These are phyloP conservation scores for Xanthoconium stramineum DNA, from an alignment of 768 basidiomycete genomes.

Conservation along the genomic window DNA sequence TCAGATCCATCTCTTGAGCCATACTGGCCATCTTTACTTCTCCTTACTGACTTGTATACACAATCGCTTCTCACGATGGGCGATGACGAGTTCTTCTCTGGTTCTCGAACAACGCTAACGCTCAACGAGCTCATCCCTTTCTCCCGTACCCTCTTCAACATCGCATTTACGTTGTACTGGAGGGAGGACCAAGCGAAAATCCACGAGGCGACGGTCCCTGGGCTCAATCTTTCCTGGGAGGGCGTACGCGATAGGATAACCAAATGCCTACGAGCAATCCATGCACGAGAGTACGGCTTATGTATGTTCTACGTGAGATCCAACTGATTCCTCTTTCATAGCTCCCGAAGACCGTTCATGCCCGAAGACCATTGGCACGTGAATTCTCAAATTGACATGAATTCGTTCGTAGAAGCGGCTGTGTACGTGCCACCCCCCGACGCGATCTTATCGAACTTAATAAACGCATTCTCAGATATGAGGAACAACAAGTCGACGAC, in stretches of 20 bases:
- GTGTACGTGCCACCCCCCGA: slow-evolving; percentile 45
- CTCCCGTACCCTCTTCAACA: slow-evolving; percentile 75
- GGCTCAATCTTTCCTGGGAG: slow-evolving; percentile 51
- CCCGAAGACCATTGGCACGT: slow-evolving; percentile 85
- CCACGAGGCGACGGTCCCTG: slow-evolving; percentile 40
- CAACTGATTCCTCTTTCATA: slow-evolving; percentile 31
- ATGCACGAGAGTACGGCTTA: slow-evolving; percentile 78
- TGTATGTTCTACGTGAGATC: background rate
- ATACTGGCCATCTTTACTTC: slow-evolving; percentile 68
- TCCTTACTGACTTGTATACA: slow-evolving; percentile 78
- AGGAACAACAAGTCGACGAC: slow-evolving; percentile 55
- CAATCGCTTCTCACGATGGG: slow-evolving; percentile 88
- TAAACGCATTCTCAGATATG: slow-evolving; percentile 41
- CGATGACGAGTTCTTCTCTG: slow-evolving; percentile 93
- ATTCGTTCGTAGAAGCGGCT: slow-evolving; percentile 82
- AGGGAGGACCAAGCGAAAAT: slow-evolving; percentile 42
- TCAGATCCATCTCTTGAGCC: slow-evolving; percentile 43
- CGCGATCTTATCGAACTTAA: background rate
- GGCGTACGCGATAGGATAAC: slow-evolving; percentile 74
- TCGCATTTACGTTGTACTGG: slow-evolving; percentile 81
- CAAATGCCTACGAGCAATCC: slow-evolving; percentile 73
- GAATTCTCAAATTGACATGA: slow-evolving; percentile 53
- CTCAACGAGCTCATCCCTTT: slow-evolving; percentile 79
- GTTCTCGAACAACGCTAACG: slow-evolving; percentile 67
- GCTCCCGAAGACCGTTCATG: slow-evolving; percentile 82